These are phyloP conservation scores for Phalaenopsis equestris DNA, from an alignment of 106 monocot species.

Conservation along the genomic window DNA sequence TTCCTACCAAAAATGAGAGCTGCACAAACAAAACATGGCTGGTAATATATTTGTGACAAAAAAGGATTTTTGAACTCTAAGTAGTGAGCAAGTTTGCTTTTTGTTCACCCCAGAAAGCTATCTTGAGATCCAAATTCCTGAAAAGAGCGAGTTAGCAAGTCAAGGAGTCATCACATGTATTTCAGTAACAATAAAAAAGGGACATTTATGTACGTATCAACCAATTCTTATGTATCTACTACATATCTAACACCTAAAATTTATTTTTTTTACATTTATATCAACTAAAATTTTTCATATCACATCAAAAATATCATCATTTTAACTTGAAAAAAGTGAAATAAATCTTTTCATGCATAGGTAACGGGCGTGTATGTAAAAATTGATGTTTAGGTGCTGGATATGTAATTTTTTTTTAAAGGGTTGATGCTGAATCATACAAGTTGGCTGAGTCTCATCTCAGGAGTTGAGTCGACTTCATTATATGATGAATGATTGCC, in stretches of 20 bases:
- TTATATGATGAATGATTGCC: slow-evolving; percentile 22
- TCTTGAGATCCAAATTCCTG: slow-evolving; percentile 97
- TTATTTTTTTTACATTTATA: no score
- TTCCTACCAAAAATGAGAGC: background rate
- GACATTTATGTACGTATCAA: no score
- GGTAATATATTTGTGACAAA: background rate
- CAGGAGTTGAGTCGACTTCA: slow-evolving; percentile 42
- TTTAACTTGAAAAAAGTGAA: no score
- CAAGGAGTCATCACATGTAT: background rate
- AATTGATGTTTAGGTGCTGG: no score
- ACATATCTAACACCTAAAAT: no score
- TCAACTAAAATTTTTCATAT: no score
- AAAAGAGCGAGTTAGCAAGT: slow-evolving; percentile 2
- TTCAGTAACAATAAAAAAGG: background rate
- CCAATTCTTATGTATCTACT: no score
- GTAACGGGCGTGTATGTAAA: no score
- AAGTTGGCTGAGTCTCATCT: slow-evolving; percentile 79
- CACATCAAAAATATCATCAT: no score
- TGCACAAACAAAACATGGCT: background rate
- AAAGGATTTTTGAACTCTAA: background rate
- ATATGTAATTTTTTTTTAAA: no score
- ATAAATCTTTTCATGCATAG: no score
- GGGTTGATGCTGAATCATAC: slow-evolving; percentile 20
- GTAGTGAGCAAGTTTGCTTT: slow-evolving; percentile 25
- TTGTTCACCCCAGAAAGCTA: slow-evolving; percentile 47